Evolutionary conservation across 495 filamentous ascomycete species (phyloP), one percentile per base, ranked within the genome.

Genomic region (Talaromyces nanjingensis): DNA sequence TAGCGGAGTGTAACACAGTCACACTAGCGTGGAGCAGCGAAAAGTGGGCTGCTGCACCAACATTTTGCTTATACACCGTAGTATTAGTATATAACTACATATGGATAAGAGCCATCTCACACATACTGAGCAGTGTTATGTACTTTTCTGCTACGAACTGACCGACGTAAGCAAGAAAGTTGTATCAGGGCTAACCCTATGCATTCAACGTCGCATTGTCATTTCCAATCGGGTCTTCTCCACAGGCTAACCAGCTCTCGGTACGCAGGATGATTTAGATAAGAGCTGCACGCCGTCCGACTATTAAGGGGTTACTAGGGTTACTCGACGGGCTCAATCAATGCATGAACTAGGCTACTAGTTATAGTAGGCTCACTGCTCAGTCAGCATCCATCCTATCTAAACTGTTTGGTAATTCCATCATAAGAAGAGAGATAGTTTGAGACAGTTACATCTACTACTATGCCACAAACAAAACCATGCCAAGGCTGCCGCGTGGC

Each of bases 381-480:
- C 16, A 20, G 45, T 49, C 45, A 49, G 45, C 42, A 47, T 6
- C 16, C 6, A 7, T 4, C 16, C 42, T 47, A n/a, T 6, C 16
- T 3, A 7, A 47, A n/a, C 25, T 18, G 8, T n/a, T 18, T 16
- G 39, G 12, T n/a, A 45, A 45, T 45, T 34, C 33, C 6, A 16
- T 22, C 7, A 14, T 24, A 31, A 25, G 25, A 25, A 25, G 25
- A 25, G 25, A 25, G 25, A 18, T 2, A 31, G 27, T 20, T 37
- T 59, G 56, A 59, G 56, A 59, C 56, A 59, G 56, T 59, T 59
- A 59, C 56, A 59, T 59, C 31, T 37, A 37, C n/a, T 34, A 29
- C 25, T 37, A 52, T 22, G 8, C 24, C 49, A 54, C 29, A 54
- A 6, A 25, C 11, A 24, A 52, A 52, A n/a, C 18, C 24, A 56